phyloP scores from a whole-genome alignment of 768 basidiomycete genomes.

The Cystobasidium onofrii region DNA sequence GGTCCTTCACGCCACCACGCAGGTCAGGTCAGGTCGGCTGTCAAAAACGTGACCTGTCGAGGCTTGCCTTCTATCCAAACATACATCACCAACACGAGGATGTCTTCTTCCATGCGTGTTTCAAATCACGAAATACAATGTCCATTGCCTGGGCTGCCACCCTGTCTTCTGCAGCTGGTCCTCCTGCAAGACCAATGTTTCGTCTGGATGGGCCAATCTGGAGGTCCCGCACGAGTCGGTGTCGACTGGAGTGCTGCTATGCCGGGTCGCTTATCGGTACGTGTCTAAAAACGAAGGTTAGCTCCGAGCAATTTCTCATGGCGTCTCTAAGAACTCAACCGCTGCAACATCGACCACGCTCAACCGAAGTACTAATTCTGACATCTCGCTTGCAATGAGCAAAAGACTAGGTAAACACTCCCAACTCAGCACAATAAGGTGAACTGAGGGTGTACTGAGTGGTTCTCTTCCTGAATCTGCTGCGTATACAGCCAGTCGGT shows the following conservation, averaged over 20 bases:
- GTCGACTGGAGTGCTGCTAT: slow-evolving; percentile 20
- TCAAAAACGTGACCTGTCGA: neutral
- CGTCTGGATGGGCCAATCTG: slow-evolving; percentile 6
- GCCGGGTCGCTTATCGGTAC: neutral
- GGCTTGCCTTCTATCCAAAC: neutral
- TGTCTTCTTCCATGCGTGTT: neutral
- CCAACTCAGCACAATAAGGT: too few species aligned
- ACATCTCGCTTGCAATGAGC: slow-evolving; percentile 20
- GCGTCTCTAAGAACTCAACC: neutral
- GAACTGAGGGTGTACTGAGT: too few species aligned
- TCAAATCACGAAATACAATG: neutral
- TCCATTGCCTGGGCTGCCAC: slow-evolving; percentile 5
- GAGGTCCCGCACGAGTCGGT: neutral
- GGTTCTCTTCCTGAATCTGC: neutral
- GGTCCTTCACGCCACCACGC: too few species aligned
- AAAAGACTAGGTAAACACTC: neutral
- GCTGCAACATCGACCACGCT: slow-evolving; percentile 3
- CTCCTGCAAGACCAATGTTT: slow-evolving; percentile 2
- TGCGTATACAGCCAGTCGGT: slow-evolving; percentile 7
- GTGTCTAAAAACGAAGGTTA: neutral
- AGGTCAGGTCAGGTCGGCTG: too few species aligned
- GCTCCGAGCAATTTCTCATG: neutral
- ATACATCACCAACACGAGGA: neutral
- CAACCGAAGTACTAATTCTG: neutral
- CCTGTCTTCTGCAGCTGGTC: slow-evolving; percentile 11